Evolutionary conservation across 2,329 filamentous ascomycete species (phyloP).

Genomic region (Aureobasidium vineae): DNA sequence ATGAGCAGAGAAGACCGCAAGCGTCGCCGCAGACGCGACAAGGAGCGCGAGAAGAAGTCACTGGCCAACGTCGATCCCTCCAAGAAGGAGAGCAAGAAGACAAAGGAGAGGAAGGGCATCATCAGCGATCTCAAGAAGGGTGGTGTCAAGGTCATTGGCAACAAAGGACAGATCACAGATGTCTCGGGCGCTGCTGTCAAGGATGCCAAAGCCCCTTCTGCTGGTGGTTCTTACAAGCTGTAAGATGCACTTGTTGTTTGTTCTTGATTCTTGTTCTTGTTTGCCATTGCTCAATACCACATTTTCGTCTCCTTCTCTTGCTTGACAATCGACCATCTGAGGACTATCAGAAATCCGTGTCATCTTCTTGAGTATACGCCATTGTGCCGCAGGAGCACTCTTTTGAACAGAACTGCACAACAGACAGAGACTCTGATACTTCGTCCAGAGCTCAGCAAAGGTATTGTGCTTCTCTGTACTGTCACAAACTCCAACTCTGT

Average conservation of each 20-base stretch:
- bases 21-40: constrained; percentile 60
- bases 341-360: too few relatives aligned
- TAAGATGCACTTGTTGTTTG: constrained; percentile 16
- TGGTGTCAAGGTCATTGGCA: constrained; percentile 87
- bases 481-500: too few relatives aligned
- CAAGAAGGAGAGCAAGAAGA: constrained; percentile 58
- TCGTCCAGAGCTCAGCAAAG: too few relatives aligned
- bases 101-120: constrained; percentile 56
- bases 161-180: constrained; percentile 80
- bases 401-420: too few relatives aligned
- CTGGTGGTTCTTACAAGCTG: constrained; percentile 30
- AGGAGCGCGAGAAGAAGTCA: constrained; percentile 83
- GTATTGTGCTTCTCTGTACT: too few relatives aligned
- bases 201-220: constrained; percentile 27
- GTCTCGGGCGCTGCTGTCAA: constrained; percentile 74
- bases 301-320: not conserved
- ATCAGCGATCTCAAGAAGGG: constrained; percentile 73
- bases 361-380: too few relatives aligned
- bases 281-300: not conserved
- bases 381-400: too few relatives aligned
- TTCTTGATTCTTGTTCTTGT: not conserved
- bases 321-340: not conserved
- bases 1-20: constrained; percentile 84
- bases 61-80: constrained; percentile 50
- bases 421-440: too few relatives aligned